These are phyloP conservation scores for Mycena polygramma DNA, from an alignment of 768 basidiomycete genomes.

Conservation along the genomic window DNA sequence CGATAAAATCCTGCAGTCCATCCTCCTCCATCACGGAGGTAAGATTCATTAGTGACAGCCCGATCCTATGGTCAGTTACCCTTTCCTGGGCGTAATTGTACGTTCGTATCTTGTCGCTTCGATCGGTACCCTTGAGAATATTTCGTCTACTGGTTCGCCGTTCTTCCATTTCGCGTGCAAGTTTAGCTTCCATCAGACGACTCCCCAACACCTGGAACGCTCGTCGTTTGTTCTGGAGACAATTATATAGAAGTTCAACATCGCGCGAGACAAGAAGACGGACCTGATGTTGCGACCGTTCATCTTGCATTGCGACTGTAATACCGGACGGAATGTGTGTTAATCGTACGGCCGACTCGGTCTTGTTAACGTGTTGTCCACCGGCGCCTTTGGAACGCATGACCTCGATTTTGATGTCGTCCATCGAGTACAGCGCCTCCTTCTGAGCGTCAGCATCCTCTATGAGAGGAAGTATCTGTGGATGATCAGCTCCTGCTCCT, in stretches of 20 bases:
- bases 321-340: conserved; percentile 95
- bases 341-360: conserved; percentile 95
- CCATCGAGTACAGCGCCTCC: conserved; percentile 82
- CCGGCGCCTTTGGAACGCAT: conserved; percentile 98
- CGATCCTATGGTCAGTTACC: conserved; percentile 93
- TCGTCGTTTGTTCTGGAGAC: conserved; percentile 84
- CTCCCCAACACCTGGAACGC: conserved; percentile 93
- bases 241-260: neutral
- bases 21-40: conserved; percentile 76
- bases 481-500: neutral
- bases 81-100: conserved; percentile 97
- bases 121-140: conserved; percentile 85
- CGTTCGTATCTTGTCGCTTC: conserved; percentile 96
- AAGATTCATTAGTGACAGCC: conserved; percentile 79
- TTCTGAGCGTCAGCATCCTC: conserved; percentile 72
- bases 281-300: conserved; percentile 95
- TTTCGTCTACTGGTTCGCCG: conserved; percentile 77
- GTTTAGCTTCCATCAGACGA: conserved; percentile 85
- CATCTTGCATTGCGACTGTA: conserved; percentile 98
- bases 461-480: conserved; percentile 83
- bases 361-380: conserved; percentile 98
- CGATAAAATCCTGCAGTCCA: conserved; percentile 68
- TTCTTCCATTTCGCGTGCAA: conserved; percentile 76
- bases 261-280: conserved; percentile 16
- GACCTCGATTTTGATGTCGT: conserved; percentile 91